Base-by-base conservation (phyloP, 225 moss, liverwort and hornwort genomes). In the Physcomitrellopsis africana region DNA sequence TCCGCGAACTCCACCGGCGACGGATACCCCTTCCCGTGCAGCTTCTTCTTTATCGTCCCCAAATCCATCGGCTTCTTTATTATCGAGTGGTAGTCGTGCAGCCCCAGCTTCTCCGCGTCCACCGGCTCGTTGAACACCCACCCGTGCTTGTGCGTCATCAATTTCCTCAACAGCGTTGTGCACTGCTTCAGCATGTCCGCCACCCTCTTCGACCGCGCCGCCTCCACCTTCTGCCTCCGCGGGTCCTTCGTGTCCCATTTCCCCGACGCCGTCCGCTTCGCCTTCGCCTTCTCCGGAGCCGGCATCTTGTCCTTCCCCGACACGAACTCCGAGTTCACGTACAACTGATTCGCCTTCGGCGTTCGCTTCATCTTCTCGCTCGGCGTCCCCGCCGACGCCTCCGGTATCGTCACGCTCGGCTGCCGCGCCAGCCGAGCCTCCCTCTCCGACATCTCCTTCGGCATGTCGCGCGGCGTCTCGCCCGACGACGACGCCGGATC, bases 291-390 rank as follows among this genome's bases (percentile, higher is more conserved):
- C 77, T 99, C 99, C 16, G 95, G 93, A 5, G 99, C 95, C 4
- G 99, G 99, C 95, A 99, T 99, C 85, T 89, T 95, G 12, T 99
- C 95, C 77, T 93, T 99, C 14, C 99, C 99, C 10, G 99, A 95
- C 0, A 99, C 90, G 15, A 99, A 99, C 79, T 99, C 99, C 4
- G 91, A 89, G 76, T 99, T 95, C 70, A 93, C 74, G 45, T 99
- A 99, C 0, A 93, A 74, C 80, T 95, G 99, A 24, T 99, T 99
- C 0, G 99, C 96, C 61, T 96, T 96, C 0, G 96, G 96, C 10
- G 97, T 97, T 10, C 97, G 83, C 83, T 97, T 97, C 84, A 91
- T 93, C 79, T 97, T 89, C 57, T 90, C 60, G 49, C 89, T 89
- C 27, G 99, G 95, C 1, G 99, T 99, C 8, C 99, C 99, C 16